Evolutionary conservation across 177 flowering plant species (phyloP).

Genomic region (Vitis hybrid): DNA sequence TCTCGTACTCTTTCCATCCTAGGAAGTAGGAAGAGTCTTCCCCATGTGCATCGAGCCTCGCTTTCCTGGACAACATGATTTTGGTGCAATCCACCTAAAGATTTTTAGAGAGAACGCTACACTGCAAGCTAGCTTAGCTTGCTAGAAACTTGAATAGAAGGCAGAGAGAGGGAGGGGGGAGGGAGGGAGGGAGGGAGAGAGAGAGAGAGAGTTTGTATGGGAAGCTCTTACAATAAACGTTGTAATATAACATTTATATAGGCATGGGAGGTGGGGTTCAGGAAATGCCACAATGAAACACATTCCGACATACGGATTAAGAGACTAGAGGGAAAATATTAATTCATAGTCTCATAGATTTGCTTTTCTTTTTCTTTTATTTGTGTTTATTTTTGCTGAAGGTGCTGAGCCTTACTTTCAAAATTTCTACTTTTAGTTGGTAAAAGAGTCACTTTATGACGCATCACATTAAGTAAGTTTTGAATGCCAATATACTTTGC

Average conservation of each 20-base stretch:
- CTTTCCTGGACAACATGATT: conserved; percentile 51
- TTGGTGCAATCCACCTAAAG: too few species aligned
- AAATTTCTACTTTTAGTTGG: too few species aligned
- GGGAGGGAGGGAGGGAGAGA: neutral
- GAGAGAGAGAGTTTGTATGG: neutral
- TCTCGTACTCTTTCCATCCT: conserved; percentile 75
- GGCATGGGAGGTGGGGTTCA: neutral
- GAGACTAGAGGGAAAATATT: neutral
- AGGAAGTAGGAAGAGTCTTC: conserved; percentile 60
- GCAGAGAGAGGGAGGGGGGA: neutral
- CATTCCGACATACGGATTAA: neutral
- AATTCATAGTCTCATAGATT: too few species aligned
- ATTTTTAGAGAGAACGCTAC: too few species aligned
- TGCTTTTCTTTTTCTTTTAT: neutral
- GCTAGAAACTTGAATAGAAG: too few species aligned
- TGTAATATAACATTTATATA: neutral
- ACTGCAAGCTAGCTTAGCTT: neutral
- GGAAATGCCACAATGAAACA: neutral
- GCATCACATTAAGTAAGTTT: neutral
- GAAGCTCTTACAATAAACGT: neutral
- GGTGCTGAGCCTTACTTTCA: neutral
- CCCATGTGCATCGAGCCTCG: conserved; percentile 47
- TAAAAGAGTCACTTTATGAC: too few species aligned
- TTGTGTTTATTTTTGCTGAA: neutral
- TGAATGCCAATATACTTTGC: neutral